Conservation (phyloP, 2,329 filamentous ascomycete species). For the Fusarium sp. region DNA sequence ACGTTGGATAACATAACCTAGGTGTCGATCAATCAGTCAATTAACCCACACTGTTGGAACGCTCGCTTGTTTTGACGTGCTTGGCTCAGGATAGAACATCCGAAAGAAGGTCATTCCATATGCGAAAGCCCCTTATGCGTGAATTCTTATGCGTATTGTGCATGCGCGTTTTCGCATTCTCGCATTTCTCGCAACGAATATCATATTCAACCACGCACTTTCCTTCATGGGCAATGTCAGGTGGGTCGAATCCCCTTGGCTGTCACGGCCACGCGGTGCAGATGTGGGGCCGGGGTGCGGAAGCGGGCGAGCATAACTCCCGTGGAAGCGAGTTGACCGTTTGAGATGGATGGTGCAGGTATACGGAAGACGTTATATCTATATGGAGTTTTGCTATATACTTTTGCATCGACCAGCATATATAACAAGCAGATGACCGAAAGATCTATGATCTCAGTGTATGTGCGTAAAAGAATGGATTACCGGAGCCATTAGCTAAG, state of each 20-base stretch:
- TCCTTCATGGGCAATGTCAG: not conserved
- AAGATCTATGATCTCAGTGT: not conserved
- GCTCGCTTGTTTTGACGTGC: not conserved
- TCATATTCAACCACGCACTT: not conserved
- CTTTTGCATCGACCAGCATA: not conserved
- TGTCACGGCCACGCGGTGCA: conserved; percentile 36
- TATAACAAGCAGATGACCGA: not conserved
- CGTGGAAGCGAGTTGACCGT: conserved; percentile 8
- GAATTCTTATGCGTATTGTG: no score
- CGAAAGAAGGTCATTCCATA: no score
- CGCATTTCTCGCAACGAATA: conserved; percentile 14
- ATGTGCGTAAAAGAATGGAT: not conserved
- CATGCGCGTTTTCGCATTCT: conserved; percentile 34
- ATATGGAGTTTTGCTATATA: not conserved
- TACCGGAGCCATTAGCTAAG: not conserved
- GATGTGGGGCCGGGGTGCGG: conserved; percentile 41
- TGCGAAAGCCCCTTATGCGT: no score
- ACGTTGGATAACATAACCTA: conserved; percentile 17
- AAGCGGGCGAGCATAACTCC: conserved; percentile 37
- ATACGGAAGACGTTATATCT: not conserved
- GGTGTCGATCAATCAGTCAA: conserved; percentile 20
- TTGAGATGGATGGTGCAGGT: not conserved
- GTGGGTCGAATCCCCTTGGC: conserved; percentile 5
- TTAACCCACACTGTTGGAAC: not conserved
- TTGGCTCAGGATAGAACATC: not conserved